Conservation (phyloP, 2,329 filamentous ascomycete genomes). For the Cytospora schulzeri region DNA sequence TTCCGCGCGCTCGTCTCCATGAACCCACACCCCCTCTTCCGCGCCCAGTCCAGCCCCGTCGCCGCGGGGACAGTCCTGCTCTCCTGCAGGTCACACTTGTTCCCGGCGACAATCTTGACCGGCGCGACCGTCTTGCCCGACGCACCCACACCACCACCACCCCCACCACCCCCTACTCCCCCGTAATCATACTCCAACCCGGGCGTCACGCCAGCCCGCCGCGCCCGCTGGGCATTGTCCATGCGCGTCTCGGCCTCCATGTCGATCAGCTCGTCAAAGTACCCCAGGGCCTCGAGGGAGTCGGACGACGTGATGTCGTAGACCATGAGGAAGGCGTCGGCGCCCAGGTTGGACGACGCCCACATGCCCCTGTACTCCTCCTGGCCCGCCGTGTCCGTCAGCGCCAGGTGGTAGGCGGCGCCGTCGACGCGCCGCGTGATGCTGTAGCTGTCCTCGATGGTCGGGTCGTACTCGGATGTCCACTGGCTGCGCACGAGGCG, state of each 20-base stretch:
- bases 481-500: constrained; percentile 80
- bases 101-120: constrained; percentile 81
- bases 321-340: constrained; percentile 82
- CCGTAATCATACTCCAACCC: constrained; percentile 34
- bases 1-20: constrained; percentile 87
- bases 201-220: constrained; percentile 44
- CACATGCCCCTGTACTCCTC: constrained; percentile 89
- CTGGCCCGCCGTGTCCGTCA: constrained; percentile 86
- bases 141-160: constrained; percentile 33
- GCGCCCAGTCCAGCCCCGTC: constrained; percentile 76
- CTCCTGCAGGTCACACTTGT: constrained; percentile 81
- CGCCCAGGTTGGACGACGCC: constrained; percentile 75
- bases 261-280: constrained; percentile 82
- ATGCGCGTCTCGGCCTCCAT: constrained; percentile 74
- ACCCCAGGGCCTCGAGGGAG: constrained; percentile 71
- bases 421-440: constrained; percentile 81
- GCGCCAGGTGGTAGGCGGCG: constrained; percentile 74
- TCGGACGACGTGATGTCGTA: constrained; percentile 79
- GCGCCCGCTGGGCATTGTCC: constrained; percentile 61
- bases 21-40: constrained; percentile 73
- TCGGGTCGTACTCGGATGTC: constrained; percentile 82
- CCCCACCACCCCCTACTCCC: constrained; percentile 34
- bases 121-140: constrained; percentile 63
- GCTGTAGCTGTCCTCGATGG: constrained; percentile 82
- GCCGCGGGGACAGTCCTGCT: constrained; percentile 69